Base-by-base conservation (phyloP, 148 eudicot species). In the Vaccinium darrowii region DNA sequence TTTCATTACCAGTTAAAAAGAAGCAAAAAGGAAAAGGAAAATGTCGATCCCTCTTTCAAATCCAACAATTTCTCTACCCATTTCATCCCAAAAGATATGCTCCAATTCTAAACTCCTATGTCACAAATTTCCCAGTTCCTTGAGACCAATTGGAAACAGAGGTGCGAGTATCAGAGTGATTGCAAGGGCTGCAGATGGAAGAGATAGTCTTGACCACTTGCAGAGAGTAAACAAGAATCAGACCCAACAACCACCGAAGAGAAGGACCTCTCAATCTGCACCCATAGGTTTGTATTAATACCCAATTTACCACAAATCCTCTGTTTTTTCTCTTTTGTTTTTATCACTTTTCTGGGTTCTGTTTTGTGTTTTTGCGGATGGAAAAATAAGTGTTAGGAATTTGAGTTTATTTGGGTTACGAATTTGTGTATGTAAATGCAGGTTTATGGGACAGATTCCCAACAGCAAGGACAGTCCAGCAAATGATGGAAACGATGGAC, bases 401-500 rank as follows among this genome's bases (percentile, higher is more conserved):
- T 43, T 43, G 39, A 43, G 7, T 43, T 43, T 43, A 43, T 43
- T 43, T 43, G 47, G 5, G 47, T 43, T 43, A 43, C 47, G 47
- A 43, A 43, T 43, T 43, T 53, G 25, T 56, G 11, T 47, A 16
- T 43, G 18, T 58, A 43, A 43, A 43, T 71, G 76, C 92, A 95
- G 97, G 90, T 36, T 72, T 91, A 81, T 95, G 93, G 93, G 95
- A 95, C 63, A 93, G 91, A 76, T 92, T 90, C 80, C 97, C 97
- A 71, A 87, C 92, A 73, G 93, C 93, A 50, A 91, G 92, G 60
- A 91, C 98, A 84, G 91, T 95, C 58, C 94, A 92, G 14, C 97
- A 95, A 78, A 95, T 95, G 98, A 88, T 95, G 94, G 98, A 95
- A 2, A 92, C 95, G 65, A 92, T 93, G 95, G 93, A 93, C 60